Conservation (phyloP, 1,139 yeast species). For the Candida buenavistaensis region DNA sequence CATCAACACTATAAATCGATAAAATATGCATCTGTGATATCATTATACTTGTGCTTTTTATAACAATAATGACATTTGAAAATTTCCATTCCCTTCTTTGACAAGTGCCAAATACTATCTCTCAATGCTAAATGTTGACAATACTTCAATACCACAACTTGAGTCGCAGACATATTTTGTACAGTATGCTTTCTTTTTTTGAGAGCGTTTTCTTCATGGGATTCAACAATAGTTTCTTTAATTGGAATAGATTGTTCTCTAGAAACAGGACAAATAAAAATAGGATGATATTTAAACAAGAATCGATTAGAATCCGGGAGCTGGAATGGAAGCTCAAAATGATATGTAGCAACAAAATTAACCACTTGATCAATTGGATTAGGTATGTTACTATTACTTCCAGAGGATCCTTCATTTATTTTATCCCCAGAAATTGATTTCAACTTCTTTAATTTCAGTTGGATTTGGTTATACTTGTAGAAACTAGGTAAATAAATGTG, state of each 20-base stretch:
- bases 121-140: slow-evolving; percentile 47
- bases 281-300: slow-evolving; percentile 67
- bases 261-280: slow-evolving; percentile 88
- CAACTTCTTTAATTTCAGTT: slow-evolving; percentile 27
- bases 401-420: slow-evolving; percentile 4
- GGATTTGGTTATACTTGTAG: slow-evolving; percentile 60
- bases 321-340: slow-evolving; percentile 44
- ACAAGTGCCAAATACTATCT: slow-evolving; percentile 48
- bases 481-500: slow-evolving; percentile 70
- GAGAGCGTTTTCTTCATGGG: slow-evolving; percentile 16
- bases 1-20: slow-evolving; percentile 40
- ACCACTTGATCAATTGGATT: slow-evolving; percentile 4
- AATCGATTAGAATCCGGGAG: slow-evolving; percentile 42
- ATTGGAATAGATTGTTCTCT: slow-evolving; percentile 66
- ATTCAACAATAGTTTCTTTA: slow-evolving; percentile 19
- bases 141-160: slow-evolving; percentile 45
- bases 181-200: slow-evolving; percentile 21
- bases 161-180: slow-evolving; percentile 23
- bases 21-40: slow-evolving; percentile 45
- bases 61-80: slow-evolving; percentile 53
- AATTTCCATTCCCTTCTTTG: slow-evolving; percentile 41
- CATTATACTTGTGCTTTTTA: slow-evolving; percentile 44
- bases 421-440: slow-evolving; percentile 30
- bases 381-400: slow-evolving; percentile 2
- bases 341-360: slow-evolving; percentile 23